Conservation (phyloP, 2,329 filamentous ascomycete genomes). For the Penicillium sp. region DNA sequence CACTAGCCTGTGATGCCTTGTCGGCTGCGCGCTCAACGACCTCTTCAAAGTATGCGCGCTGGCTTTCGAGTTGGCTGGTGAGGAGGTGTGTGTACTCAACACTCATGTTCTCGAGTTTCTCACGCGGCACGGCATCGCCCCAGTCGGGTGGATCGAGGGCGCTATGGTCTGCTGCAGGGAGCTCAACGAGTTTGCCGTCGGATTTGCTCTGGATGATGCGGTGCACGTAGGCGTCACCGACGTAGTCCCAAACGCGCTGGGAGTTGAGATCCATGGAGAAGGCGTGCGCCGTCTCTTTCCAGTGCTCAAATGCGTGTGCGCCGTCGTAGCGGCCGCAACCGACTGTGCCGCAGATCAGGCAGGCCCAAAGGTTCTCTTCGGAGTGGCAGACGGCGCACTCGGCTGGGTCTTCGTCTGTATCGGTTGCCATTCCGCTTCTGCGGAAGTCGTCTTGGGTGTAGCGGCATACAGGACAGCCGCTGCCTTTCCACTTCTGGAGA, state of each 20-base stretch:
- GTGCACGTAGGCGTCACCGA: conserved; percentile 92
- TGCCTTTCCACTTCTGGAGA: conserved; percentile 92
- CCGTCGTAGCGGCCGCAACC: conserved; percentile 94
- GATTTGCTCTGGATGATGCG: conserved; percentile 91
- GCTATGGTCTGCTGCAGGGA: conserved; percentile 61
- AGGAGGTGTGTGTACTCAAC: conserved; percentile 93
- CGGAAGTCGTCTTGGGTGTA: conserved; percentile 69
- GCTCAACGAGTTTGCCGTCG: conserved; percentile 86
- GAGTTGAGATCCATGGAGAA: conserved; percentile 91
- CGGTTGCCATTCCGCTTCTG: conserved; percentile 46
- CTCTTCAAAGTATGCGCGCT: conserved; percentile 91
- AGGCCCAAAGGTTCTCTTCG: conserved; percentile 86
- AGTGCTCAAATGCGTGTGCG: conserved; percentile 90
- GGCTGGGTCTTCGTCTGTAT: conserved; percentile 54
- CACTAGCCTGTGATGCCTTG: conserved; percentile 74
- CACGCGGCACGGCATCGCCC: conserved; percentile 49
- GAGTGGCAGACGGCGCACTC: conserved; percentile 80
- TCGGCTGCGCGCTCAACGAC: conserved; percentile 84
- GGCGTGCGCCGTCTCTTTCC: conserved; percentile 82
- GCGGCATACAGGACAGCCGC: conserved; percentile 89
- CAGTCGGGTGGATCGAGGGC: conserved; percentile 44
- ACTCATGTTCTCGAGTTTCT: conserved; percentile 74
- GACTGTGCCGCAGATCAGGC: conserved; percentile 86
- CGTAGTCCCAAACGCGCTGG: conserved; percentile 97
- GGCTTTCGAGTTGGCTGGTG: conserved; percentile 87